Base-by-base conservation (phyloP, 495 filamentous ascomycete species). In the Lasiosphaeria miniovina region DNA sequence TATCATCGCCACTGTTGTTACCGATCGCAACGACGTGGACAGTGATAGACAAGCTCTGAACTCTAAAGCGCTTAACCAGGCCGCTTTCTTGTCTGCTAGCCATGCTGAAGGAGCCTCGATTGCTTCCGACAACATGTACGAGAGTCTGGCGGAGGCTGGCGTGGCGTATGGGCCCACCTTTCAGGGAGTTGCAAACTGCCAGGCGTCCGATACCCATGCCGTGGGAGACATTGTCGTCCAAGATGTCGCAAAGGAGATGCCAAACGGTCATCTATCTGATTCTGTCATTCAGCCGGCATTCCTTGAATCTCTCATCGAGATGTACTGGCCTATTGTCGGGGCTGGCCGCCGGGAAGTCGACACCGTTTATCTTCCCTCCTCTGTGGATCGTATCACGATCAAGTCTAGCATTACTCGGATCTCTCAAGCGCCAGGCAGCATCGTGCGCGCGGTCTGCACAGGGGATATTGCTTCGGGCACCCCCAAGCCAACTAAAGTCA, bases 161-260 rank as follows among this genome's bases (percentile, higher is more conserved):
- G 76, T 78, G 3, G 55, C 71, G 10, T 80, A 71, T 72, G 61
- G 80, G 57, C 60, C 81, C 63, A 72, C 75, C 66, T 70, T 80
- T 70, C 65, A 79, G 73, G 67, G 77, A 45, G 51, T 80, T 55
- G 61, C 68, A 66, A 65, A 75, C 75, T 69, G 72, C 70, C 49
- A 73, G 65, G 62, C 78, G 54, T 66, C 71, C 49, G 68, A 52
- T 62, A 74, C 59, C 38, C 76, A 54, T 51, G 71, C 64, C 54
- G 71, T 75, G 15, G 83, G 75, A 3, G 75, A 71, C 3, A 59
- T 84, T 1, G 36, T 66, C 7, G 71, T 79, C n/a, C 75, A 80
- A 6, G 80, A 85, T 60, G 74, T 83, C 1, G 74, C 76, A 9
- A 70, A 76, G 52, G 72, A 73, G 49, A 84, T 85, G 81, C 82